Evolutionary conservation across 2,329 filamentous ascomycete species (phyloP).

Genomic region (Tolypocladium cylindrosporum): DNA sequence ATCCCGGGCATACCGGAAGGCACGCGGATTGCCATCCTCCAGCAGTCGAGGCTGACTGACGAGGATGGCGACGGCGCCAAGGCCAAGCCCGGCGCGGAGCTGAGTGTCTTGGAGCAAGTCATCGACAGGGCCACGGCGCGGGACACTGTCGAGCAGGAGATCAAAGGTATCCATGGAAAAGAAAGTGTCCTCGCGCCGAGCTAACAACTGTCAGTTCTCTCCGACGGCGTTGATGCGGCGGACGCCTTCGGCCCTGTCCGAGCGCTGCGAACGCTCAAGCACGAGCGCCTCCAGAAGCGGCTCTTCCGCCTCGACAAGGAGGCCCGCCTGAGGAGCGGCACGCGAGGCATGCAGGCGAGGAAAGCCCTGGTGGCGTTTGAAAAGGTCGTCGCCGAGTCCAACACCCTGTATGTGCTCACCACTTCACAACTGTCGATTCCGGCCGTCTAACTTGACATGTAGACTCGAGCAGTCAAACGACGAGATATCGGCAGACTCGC

Average conservation of each 20-base stretch:
- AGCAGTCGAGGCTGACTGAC: constrained; percentile 45
- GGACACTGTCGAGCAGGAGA: constrained; percentile 49
- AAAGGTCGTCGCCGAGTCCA: constrained; percentile 50
- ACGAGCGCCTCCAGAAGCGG: constrained; percentile 51
- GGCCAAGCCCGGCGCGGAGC: constrained; percentile 6
- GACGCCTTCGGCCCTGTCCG: constrained; percentile 49
- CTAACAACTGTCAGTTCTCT: constrained; percentile 34
- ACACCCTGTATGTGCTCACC: constrained; percentile 31
- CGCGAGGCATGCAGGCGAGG: constrained; percentile 64
- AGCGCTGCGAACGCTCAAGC: constrained; percentile 50
- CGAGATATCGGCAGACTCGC: constrained; percentile 42
- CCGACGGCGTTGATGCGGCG: constrained; percentile 45
- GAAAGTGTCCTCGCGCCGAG: neutral
- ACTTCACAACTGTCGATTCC: no score
- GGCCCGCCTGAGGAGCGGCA: constrained; percentile 63
- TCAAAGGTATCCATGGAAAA: constrained; percentile 33
- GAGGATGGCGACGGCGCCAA: constrained; percentile 18
- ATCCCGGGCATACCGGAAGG: constrained; percentile 65
- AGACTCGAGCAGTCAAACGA: constrained; percentile 41
- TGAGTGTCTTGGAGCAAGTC: constrained; percentile 55
- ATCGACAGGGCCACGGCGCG: constrained; percentile 49
- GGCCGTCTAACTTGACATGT: neutral
- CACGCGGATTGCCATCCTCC: constrained; percentile 56
- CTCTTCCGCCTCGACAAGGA: constrained; percentile 65
- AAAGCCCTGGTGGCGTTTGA: constrained; percentile 64